Percentiles rank a stretch among this genome's conserved stretches.
Evolutionary conservation across 2,329 filamentous ascomycete genomes (phyloP).

Genomic region (Fusarium sp.): DNA sequence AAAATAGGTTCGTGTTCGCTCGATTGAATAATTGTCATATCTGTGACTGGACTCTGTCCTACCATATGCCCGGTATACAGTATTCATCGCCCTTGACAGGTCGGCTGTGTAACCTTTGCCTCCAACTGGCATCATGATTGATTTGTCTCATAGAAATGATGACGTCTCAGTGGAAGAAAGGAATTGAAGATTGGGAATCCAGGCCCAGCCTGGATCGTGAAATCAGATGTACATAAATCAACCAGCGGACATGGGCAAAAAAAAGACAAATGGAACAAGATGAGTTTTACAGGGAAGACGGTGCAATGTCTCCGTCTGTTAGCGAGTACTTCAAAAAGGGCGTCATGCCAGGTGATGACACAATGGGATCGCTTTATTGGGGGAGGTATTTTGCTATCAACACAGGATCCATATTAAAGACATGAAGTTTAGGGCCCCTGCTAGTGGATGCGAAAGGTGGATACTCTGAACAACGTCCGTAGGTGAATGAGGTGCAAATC

Average conservation of each 20-base stretch:
- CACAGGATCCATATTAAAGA: constrained; percentile 16
- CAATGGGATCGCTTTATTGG: background rate
- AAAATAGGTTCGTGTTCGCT: background rate
- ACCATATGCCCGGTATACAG: background rate
- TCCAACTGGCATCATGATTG: background rate
- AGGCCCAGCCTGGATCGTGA: constrained; percentile 10
- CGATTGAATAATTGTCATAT: background rate
- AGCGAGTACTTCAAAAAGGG: constrained; percentile 25
- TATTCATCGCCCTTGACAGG: background rate
- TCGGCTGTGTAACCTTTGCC: constrained; percentile 2
- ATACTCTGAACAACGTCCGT: constrained; percentile 26
- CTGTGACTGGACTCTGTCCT: background rate
- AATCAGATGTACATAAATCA: background rate
- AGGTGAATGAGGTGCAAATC: constrained; percentile 40
- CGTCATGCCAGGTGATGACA: background rate
- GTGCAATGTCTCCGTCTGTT: constrained; percentile 30
- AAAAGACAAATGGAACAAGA: constrained; percentile 38
- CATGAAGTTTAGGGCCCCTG: constrained; percentile 27
- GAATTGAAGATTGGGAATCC: constrained; percentile 18
- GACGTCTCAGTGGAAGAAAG: constrained; percentile 21
- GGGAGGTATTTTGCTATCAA: constrained; percentile 21
- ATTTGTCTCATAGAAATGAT: constrained; percentile 21
- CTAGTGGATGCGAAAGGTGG: constrained; percentile 36
- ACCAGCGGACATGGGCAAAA: constrained; percentile 22
- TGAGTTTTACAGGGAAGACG: constrained; percentile 31